phyloP scores from a whole-genome alignment of 202 grass and related monocot genomes.

The Setaria italica region DNA sequence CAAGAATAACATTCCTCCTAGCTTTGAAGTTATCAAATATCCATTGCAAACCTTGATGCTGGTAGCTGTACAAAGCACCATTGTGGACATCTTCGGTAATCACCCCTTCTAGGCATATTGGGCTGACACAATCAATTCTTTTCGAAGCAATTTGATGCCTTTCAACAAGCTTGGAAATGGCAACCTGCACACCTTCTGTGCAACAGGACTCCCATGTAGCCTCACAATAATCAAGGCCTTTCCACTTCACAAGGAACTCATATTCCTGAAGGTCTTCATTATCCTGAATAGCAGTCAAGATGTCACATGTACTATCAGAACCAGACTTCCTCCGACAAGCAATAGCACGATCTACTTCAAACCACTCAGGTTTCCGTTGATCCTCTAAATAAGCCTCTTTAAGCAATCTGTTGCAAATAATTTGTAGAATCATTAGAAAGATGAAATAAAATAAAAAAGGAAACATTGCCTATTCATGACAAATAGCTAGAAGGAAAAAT shows the following conservation, averaged over 20 bases:
- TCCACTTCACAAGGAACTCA: constrained; percentile 82
- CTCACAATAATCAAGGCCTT: constrained; percentile 70
- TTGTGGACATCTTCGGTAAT: constrained; percentile 38
- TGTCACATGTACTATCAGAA: constrained; percentile 47
- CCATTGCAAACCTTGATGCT: constrained; percentile 80
- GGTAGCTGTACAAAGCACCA: constrained; percentile 63
- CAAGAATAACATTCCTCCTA: constrained; percentile 72
- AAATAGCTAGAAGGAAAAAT: not conserved
- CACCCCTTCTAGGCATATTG: constrained; percentile 16
- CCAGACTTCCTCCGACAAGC: constrained; percentile 55
- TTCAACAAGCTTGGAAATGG: constrained; percentile 52
- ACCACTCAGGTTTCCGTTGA: constrained; percentile 68
- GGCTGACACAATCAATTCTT: constrained; percentile 34
- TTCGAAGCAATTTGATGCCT: constrained; percentile 54
- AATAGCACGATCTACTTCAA: constrained; percentile 69
- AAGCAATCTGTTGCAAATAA: constrained; percentile 39
- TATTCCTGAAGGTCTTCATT: constrained; percentile 44
- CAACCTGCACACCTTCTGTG: constrained; percentile 48
- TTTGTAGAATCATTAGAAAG: constrained; percentile 15
- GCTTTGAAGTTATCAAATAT: constrained; percentile 62
- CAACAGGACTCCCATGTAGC: constrained; percentile 63
- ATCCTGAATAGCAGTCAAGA: constrained; percentile 48
- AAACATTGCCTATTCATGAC: not conserved
- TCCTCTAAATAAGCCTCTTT: constrained; percentile 49
- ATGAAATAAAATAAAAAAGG: constrained; percentile 1